Evolutionary conservation across 208 protist species (phyloP), one percentile per base, ranked within the genome.

Genomic region (Strigomonas oncopelti): DNA sequence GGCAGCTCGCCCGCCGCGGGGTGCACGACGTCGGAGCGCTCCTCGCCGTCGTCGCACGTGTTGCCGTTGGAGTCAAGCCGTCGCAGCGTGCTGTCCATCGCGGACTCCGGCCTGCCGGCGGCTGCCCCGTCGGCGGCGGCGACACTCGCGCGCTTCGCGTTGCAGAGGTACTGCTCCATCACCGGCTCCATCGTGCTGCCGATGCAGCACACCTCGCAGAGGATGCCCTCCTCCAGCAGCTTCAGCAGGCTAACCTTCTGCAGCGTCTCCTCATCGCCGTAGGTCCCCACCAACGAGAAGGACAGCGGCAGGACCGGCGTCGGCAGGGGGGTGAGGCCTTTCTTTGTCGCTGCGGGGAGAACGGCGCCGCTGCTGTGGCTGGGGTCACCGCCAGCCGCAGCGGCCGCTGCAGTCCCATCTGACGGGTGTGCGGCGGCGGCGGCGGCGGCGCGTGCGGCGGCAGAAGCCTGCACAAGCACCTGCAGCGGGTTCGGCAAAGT

Each of bases 171-270:
- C 56, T 75, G 70, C 52, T 73, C 61, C 48, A 75, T 54, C 4
- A 75, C 65, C 57, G 76, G 51, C 1, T 59, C 34, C 5, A 87
- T 72, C 20, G 65, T 55, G 36, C 77, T 73, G 22, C 72, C 65
- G 48, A 90, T 45, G 72, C 74, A 90, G 61, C 72, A 79, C 51
- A 81, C 75, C 66, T 91, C 85, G 60, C 85, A 91, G 9, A 71
- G 70, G 61, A 94, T 79, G 38, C 88, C 88, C 31, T 94, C 88
- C 25, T 82, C 69, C 62, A 88, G 58, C 25, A 94, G 73, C 51
- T 84, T 71, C 51, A 69, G 67, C 60, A 94, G 74, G 29, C 63
- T 74, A 29, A 75, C 72, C 45, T 74, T 71, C 70, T 94, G 85
- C 61, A 94, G 61, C 28, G 65, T 62, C 58, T 77, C 70, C 77